Evolutionary conservation across 192 early-diverging fungal genomes (phyloP), one percentile per base, ranked within the genome.

Genomic region (Coemansia sp.): DNA sequence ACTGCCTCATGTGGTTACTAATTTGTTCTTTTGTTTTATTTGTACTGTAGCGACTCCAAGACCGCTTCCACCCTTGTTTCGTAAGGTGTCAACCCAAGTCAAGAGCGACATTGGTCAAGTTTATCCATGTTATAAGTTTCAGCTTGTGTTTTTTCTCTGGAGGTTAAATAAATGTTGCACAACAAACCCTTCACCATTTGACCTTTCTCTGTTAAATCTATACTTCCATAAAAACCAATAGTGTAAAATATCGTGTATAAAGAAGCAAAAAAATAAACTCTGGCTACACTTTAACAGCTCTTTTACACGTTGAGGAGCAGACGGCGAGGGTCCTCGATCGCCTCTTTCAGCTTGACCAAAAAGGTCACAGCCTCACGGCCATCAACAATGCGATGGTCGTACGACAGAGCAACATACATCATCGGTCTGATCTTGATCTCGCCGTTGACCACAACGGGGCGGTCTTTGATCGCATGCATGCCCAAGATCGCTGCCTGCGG

Each of bases 401-500:
- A 99, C 32, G 97, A 97, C 60, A 99, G 83, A 32, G 95, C 95
- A 71, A 99, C 78, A 77, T 97, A 97, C 97, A 99, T 99, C 90
- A 94, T 92, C 37, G 93, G 91, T 55, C 91, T 88, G 66, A 91
- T 88, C 80, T 90, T 90, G 66, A 88, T 87, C 89, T 95, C 86
- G 69, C 97, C 97, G 64, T 96, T 89, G 38, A 99, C 84, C 32
- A 89, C 97, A 51, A 99, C 88, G 26, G 94, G 88, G 68, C 97
- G 88, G 67, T 99, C 97, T 85, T 99, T 99, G 68, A 91, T 92
- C 43, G 90, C 93, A 81, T 99, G 97, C 97, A 99, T 99, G 39
- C 97, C 97, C 64, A 99, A 84, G 62, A 99, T 97, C 47, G 94
- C 97, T 45, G 89, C 85, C 79, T 99, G 97, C 54, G 97, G 97